Percentiles rank a stretch among this genome's conserved stretches.
Evolutionary conservation across 768 basidiomycete species (phyloP).

Genomic region (Cystobasidium ongulense): DNA sequence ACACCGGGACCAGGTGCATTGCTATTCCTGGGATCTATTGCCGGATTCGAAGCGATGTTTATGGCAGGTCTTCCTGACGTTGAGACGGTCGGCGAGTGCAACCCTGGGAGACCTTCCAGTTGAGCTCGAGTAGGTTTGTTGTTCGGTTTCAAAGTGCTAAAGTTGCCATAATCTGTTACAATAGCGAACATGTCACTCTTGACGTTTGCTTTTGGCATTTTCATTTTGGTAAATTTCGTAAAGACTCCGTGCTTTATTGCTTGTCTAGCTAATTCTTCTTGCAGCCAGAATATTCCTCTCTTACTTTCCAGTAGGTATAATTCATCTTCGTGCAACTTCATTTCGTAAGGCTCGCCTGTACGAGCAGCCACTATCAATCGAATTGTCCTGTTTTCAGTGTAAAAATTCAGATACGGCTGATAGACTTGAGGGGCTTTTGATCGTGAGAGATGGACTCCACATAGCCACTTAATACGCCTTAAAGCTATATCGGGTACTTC

Average conservation of each 20-base stretch:
- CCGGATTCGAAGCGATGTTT: too few relatives aligned
- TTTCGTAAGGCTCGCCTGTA: background rate
- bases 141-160: background rate
- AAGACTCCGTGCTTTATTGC: background rate
- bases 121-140: background rate
- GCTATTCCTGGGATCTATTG: too few relatives aligned
- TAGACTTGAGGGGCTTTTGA: background rate
- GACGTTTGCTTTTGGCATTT: slow-evolving; percentile 1
- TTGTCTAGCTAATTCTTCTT: slow-evolving; percentile 6
- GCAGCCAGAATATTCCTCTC: background rate
- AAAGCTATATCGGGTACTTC: background rate
- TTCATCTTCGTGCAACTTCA: background rate
- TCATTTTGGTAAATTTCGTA: background rate
- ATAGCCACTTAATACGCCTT: background rate
- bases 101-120: too few relatives aligned
- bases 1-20: too few relatives aligned
- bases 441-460: background rate
- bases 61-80: too few relatives aligned
- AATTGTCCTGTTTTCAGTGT: background rate
- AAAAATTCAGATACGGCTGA: background rate
- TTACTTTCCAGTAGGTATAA: background rate
- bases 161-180: background rate
- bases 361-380: background rate
- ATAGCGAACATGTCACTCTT: background rate
- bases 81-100: too few relatives aligned